Conservation (phyloP, 257 asterid genomes). For the Rhazya stricta region DNA sequence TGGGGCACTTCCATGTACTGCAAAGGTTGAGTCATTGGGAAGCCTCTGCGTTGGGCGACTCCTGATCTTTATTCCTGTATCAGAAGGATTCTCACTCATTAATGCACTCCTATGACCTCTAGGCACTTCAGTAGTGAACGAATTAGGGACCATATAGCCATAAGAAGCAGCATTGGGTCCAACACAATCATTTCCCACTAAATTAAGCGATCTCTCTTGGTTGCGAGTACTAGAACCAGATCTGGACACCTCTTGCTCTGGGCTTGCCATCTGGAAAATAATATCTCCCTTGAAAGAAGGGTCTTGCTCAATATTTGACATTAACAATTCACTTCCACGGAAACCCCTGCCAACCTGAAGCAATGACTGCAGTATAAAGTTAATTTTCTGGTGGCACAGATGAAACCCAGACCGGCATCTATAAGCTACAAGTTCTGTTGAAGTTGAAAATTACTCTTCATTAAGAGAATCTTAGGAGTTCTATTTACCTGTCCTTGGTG, state of each 20-base stretch:
- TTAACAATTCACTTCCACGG: conserved; percentile 22
- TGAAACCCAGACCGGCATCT: not conserved
- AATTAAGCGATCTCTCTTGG: conserved; percentile 14
- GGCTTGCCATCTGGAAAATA: conserved; percentile 18
- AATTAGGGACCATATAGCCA: conserved; percentile 27
- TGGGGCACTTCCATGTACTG: conserved; percentile 57
- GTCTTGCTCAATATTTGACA: conserved; percentile 38
- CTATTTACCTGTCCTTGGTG: conserved; percentile 45
- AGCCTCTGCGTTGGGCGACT: conserved; percentile 30
- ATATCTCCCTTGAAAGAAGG: conserved; percentile 35
- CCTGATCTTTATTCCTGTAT: conserved; percentile 57
- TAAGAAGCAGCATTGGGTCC: conserved; percentile 18
- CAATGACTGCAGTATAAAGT: conserved; percentile 8
- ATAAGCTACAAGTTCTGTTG: not conserved
- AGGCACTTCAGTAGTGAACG: conserved; percentile 14
- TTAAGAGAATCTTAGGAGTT: conserved; percentile 11
- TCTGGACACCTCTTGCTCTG: conserved; percentile 8
- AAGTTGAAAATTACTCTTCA: not conserved
- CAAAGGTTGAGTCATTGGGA: conserved; percentile 9
- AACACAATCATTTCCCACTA: conserved; percentile 12
- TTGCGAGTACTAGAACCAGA: conserved; percentile 18
- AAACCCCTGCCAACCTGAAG: conserved; percentile 29
- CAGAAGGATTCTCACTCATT: conserved; percentile 23
- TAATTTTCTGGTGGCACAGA: not conserved
- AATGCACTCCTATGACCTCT: conserved; percentile 17